Base-by-base conservation (phyloP, 2,329 filamentous ascomycete genomes). In the Apiospora malaysiana region DNA sequence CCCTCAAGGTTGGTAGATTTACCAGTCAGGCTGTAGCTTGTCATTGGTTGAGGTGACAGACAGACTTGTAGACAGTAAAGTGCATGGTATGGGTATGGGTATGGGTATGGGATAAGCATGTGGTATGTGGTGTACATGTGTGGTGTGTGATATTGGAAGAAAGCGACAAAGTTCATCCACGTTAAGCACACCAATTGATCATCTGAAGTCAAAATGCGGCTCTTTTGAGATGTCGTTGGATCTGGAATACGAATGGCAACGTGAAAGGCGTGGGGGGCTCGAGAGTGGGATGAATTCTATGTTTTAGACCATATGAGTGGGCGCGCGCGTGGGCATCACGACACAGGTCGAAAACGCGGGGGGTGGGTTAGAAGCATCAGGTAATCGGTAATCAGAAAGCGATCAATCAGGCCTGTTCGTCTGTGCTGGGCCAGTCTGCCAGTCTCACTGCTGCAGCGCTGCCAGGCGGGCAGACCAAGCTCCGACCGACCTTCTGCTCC, bases 141-240 rank as follows among this genome's bases (percentile, higher is more conserved):
- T 32, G 32, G 32, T 32, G 6, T 32, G 16, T 8, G 56, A 12
- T 40, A 40, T 18, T 5, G 27, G 56, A 63, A 63, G 56, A 63
- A 63, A 40, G 56, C 27, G 18, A 9, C 18, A 21, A 63, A 21
- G 32, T 4, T 4, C 21, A 40, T 40, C 32, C 8, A 40, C 18
- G 10, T 37, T 32, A n/a, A 40, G 12, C 18, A 37, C 56, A n/a
- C 32, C 56, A 63, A 59, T 40, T n/a, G 7, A 40, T 63, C 56
- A 40, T 63, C 56, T 63, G 56, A 63, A 63, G 56, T 63, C 56
- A n/a, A 56, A 40, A 63, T 63, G 56, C 56, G 56, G 56, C 56
- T 63, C 56, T 63, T 63, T n/a, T n/a, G 18, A 63, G 56, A 40
- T 63, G 56, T 63, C 56, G 56, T 63, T 63, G 56, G 56, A 63